A percentile compares a stretch with the other conserved stretches of the same genome.
phyloP scores from a whole-genome alignment of 2,329 filamentous ascomycete genomes.

The Aspergillus unguis region DNA sequence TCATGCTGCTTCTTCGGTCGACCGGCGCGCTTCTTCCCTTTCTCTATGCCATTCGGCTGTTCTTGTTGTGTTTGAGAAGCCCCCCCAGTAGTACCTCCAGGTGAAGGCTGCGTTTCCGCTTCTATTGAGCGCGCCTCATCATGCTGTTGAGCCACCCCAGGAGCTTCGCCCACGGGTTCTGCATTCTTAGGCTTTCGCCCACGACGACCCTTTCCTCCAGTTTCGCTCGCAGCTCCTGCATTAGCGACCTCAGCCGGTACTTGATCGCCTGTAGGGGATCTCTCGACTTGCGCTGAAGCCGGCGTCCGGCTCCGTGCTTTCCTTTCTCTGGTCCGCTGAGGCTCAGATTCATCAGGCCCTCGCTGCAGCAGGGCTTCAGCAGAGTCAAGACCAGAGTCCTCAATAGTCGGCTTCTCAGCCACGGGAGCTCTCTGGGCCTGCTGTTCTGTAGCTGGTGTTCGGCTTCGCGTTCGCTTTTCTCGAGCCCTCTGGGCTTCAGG shows the following conservation, averaged over 20 bases:
- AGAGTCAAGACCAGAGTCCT: not conserved
- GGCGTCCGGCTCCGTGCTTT: conserved; percentile 7
- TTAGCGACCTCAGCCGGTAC: not conserved
- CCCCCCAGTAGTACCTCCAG: not conserved
- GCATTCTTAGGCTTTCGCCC: conserved; percentile 10
- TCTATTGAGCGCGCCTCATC: not conserved
- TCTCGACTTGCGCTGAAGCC: not conserved
- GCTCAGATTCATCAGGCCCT: not conserved
- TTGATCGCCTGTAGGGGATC: not conserved
- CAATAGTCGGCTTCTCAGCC: not conserved
- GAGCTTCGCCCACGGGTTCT: not conserved
- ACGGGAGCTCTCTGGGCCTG: not conserved
- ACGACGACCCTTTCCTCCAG: conserved; percentile 6
- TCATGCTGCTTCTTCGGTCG: conserved; percentile 10
- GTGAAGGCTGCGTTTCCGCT: not conserved
- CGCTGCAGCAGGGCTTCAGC: not conserved
- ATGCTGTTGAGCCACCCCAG: not conserved
- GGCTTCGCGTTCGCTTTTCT: conserved; percentile 11
- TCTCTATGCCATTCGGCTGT: conserved; percentile 11
- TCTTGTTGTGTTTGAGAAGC: not conserved
- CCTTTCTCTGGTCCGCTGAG: conserved; percentile 3
- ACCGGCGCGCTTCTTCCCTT: conserved; percentile 17
- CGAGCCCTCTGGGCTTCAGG: conserved; percentile 1
- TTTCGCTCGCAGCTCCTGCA: conserved; percentile 2
- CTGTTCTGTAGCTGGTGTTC: not conserved